Evolutionary conservation across 257 asterid species (phyloP), one percentile per base, ranked within the genome.

Genomic region (Rhazya stricta): DNA sequence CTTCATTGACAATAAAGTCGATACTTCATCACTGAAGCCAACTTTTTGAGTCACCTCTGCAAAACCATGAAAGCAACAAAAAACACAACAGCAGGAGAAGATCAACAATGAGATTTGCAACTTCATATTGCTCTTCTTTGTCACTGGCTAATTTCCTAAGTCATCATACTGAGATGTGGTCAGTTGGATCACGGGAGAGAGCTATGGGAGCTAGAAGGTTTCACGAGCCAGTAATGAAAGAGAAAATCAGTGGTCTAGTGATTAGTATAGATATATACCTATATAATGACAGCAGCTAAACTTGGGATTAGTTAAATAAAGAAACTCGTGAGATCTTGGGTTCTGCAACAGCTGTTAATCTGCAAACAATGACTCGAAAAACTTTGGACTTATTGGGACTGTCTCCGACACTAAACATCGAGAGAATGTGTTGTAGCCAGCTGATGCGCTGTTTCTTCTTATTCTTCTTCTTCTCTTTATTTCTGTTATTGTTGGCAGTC

Each of bases 371-470:
- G 79, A 79, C 83, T 61, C 83, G 77, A 80, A 82, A 80, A 82
- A 78, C 43, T 87, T 87, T 90, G 95, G 91, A 85, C 76, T 84
- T 91, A 72, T 78, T 70, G 83, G 71, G 73, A 72, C 76, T 76
- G 81, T 78, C 57, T 81, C 94, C 92, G 87, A 87, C 96, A 90
- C 76, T 75, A 82, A 85, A 88, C 92, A 88, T 87, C 89, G 93
- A 81, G 79, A 79, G 91, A 87, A 88, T 88, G 90, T 85, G 96
- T 84, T 81, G 83, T 53, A 76, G 72, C 76, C 76, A 72, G 73
- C 27, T 48, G 56, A 69, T 60, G 2, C 69, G 36, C 54, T 53
- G 80, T 73, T 76, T 80, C 85, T 77, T 76, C 68, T 60, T 79
- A 76, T 67, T 80, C 67, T 69, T 81, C 67, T 69, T 81, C 65